Evolutionary conservation across 2,329 filamentous ascomycete genomes (phyloP), one percentile per base, ranked within the genome.

Genomic region (Leptographium flavum): DNA sequence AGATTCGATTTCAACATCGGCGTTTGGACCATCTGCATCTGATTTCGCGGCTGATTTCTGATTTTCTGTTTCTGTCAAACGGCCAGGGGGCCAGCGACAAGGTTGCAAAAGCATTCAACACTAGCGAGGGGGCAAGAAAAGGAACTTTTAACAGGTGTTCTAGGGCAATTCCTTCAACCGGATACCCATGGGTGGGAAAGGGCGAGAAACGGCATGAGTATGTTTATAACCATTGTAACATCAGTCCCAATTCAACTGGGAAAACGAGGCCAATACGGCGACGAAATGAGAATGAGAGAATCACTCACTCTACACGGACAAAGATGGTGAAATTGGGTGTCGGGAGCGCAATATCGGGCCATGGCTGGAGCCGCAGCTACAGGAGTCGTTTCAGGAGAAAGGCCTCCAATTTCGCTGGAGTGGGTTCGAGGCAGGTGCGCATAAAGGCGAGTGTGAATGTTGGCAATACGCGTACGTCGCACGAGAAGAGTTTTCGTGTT

Each of bases 21-120:
- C 50, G 51, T 53, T 52, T 43, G 51, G 51, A 47, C 43, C 39
- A 37, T 28, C 25, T 40, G 27, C 28, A 43, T 71, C 64, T 47
- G 45, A 41, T 52, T 30, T 25, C 6, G 28, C 36, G 17, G 19
- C 33, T 19, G 19, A 23, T 37, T 6, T 33, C 15, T 43, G 7
- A 25, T 39, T 40, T 37, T 35, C 14, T 31, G 14, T 33, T 33
- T 17, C 15, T 35, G 30, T 25, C 23, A 44, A 22, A 13, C 15
- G 36, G 38, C 22, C 37, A 27, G 36, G 41, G 38, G 38, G 25
- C n/a, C 17, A 21, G 19, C 23, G 17, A 25, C 36, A 40, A 9
- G 35, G 19, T 19, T 15, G 14, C 3, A 39, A 43, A 43, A 46
- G 45, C 45, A 51, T 49, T 51, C 47, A 51, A 51, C 49, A 49